Conservation (phyloP, 176 grass and related monocot species). For the Carex scoparia region DNA sequence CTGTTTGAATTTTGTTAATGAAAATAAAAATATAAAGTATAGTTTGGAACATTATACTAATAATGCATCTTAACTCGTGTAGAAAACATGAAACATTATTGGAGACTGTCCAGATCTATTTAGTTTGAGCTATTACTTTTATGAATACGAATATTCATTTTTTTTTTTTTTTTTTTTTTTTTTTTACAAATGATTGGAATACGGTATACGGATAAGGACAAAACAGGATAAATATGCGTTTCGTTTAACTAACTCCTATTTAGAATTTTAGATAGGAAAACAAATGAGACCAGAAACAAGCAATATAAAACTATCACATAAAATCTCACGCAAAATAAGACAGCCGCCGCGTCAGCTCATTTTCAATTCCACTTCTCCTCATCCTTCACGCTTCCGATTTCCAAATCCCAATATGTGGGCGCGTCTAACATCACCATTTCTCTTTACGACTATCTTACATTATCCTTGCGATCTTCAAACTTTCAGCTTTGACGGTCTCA, state of each 20-base stretch:
- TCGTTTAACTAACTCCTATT: too few relatives aligned
- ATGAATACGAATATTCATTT: too few relatives aligned
- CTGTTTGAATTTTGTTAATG: too few relatives aligned
- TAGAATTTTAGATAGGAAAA: neutral
- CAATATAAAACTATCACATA: neutral
- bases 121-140: neutral
- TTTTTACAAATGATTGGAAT: too few relatives aligned
- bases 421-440: neutral
- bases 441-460: neutral
- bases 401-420: neutral
- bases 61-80: neutral
- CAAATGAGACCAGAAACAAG: neutral
- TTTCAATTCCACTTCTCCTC: neutral
- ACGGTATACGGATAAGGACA: too few relatives aligned
- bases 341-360: neutral
- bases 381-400: conserved; percentile 3
- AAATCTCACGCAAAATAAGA: conserved; percentile 18
- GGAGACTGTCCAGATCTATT: neutral
- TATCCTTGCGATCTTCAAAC: neutral
- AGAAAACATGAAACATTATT: neutral
- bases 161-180: too few relatives aligned
- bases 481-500: neutral
- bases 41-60: too few relatives aligned
- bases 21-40: too few relatives aligned
- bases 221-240: too few relatives aligned